phyloP scores from a whole-genome alignment of 2,329 filamentous ascomycete species.

The Trematosphaeria pertusa region DNA sequence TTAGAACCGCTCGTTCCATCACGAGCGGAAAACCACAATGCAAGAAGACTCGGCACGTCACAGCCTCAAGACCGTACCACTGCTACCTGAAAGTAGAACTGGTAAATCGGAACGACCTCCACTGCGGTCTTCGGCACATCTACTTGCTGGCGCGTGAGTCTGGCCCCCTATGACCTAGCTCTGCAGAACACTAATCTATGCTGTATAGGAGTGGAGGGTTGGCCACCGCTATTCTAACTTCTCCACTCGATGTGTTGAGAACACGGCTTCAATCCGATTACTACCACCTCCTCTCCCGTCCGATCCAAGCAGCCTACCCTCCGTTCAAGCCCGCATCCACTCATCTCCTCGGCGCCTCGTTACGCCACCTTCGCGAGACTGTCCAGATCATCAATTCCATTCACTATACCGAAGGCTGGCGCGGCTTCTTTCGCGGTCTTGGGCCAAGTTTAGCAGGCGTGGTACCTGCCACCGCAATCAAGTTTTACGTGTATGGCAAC shows the following conservation, averaged over 20 bases:
- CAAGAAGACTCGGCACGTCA: not conserved
- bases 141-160: not conserved
- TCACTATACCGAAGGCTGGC: constrained; percentile 47
- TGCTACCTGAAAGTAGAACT: not conserved
- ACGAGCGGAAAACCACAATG: too few species aligned
- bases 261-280: too few species aligned
- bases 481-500: constrained; percentile 50
- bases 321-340: not conserved
- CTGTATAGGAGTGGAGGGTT: constrained; percentile 6
- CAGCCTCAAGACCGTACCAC: not conserved
- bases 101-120: not conserved
- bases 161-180: not conserved
- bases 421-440: constrained; percentile 46
- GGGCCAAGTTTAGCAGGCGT: constrained; percentile 49
- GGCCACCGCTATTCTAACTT: constrained; percentile 2
- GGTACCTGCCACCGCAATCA: constrained; percentile 49
- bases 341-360: constrained; percentile 1
- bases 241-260: constrained; percentile 4
- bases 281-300: constrained; percentile 3
- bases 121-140: not conserved
- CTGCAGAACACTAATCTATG: not conserved
- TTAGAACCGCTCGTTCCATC: too few species aligned
- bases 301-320: not conserved
- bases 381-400: constrained; percentile 46
- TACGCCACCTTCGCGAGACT: constrained; percentile 37